Evolutionary conservation across 306 rosid genomes (phyloP).

Genomic region (Rosa persica): DNA sequence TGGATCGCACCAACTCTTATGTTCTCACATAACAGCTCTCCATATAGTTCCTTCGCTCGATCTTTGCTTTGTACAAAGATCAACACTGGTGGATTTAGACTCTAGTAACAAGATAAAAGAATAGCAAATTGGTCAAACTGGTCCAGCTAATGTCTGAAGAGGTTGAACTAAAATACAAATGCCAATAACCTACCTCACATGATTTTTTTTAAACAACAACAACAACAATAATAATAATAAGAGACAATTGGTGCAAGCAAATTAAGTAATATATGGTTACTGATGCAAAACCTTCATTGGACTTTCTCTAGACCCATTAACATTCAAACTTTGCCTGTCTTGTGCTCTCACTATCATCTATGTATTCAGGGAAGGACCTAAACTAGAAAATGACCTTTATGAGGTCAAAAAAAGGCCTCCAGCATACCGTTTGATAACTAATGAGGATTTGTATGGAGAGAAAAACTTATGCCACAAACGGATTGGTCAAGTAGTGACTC

Average conservation of each 20-base stretch:
- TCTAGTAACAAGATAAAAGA: constrained; percentile 43
- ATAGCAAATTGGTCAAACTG: constrained; percentile 25
- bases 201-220: too few species aligned
- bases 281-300: neutral
- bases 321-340: neutral
- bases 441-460: constrained; percentile 7
- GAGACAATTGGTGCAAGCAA: neutral
- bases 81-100: constrained; percentile 85
- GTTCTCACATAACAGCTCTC: constrained; percentile 70
- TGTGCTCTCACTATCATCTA: neutral
- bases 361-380: constrained; percentile 11
- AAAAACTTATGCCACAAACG: neutral
- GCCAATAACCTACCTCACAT: neutral
- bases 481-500: neutral
- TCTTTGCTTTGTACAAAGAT: constrained; percentile 96
- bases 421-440: neutral
- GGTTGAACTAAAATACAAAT: constrained; percentile 8
- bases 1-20: constrained; percentile 82
- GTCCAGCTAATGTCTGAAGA: constrained; percentile 14
- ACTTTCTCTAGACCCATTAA: neutral
- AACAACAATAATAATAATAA: too few species aligned
- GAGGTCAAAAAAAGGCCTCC: neutral
- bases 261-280: neutral
- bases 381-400: neutral
- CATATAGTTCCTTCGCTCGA: constrained; percentile 85